Percentiles rank a stretch among this genome's conserved stretches.
Conservation (phyloP, 2,329 filamentous ascomycete genomes). For the Colletotrichum echinochloae region DNA sequence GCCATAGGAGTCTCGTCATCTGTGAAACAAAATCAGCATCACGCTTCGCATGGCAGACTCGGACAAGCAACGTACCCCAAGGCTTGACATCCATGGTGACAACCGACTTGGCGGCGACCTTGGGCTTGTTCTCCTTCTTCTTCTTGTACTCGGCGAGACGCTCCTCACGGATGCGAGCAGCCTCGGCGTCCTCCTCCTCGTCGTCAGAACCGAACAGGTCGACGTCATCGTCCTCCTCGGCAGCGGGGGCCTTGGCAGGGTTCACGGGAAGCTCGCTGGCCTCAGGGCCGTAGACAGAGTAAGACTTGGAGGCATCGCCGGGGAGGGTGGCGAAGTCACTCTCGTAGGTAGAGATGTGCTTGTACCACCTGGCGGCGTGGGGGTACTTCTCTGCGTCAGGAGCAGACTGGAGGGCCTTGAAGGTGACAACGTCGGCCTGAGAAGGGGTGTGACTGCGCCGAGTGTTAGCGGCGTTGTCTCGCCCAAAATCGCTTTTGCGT, state of each 20-base stretch:
- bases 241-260: constrained; percentile 84
- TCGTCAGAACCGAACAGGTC: constrained; percentile 95
- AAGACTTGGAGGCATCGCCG: constrained; percentile 89
- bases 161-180: constrained; percentile 85
- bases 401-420: constrained; percentile 84
- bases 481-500: constrained; percentile 3
- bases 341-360: constrained; percentile 95
- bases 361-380: constrained; percentile 97
- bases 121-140: constrained; percentile 96
- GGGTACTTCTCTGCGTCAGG: constrained; percentile 91
- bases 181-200: constrained; percentile 94
- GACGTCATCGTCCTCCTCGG: constrained; percentile 81
- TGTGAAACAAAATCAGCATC: constrained; percentile 49
- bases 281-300: constrained; percentile 93
- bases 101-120: constrained; percentile 94
- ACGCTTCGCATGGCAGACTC: not conserved
- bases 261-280: constrained; percentile 81
- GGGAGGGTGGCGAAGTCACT: constrained; percentile 91
- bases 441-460: constrained; percentile 71
- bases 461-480: constrained; percentile 28
- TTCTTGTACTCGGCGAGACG: constrained; percentile 92
- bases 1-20: constrained; percentile 96
- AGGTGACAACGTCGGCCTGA: constrained; percentile 96
- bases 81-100: constrained; percentile 98
- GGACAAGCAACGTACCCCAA: constrained; percentile 79